These are phyloP conservation scores for Schizosaccharomyces japonicus DNA, from an alignment of 805 yeast species.

Conservation along the genomic window DNA sequence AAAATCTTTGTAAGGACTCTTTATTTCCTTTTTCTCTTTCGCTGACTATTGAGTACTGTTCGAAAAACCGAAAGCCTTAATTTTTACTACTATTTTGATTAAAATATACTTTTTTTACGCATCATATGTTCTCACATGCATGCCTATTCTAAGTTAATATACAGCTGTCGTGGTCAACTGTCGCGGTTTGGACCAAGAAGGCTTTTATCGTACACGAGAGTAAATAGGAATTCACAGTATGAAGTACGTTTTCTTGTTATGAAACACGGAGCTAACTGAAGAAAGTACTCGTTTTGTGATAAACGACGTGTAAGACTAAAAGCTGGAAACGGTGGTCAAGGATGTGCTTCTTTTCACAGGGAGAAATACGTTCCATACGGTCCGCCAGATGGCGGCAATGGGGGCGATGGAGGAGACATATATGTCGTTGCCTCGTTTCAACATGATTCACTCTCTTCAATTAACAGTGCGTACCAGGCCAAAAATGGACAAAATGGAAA, in stretches of 20 bases:
- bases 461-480: slow-evolving; percentile 43
- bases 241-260: no score
- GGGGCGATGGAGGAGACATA: slow-evolving; percentile 77
- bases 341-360: slow-evolving; percentile 61
- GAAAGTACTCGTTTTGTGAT: slow-evolving; percentile 2
- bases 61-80: not conserved
- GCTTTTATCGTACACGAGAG: no score
- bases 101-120: no score
- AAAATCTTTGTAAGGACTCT: no score
- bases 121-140: no score
- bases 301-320: slow-evolving; percentile 28
- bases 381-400: slow-evolving; percentile 98
- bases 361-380: slow-evolving; percentile 71
- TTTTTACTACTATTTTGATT: no score
- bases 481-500: slow-evolving; percentile 50
- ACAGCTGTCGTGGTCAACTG: no score
- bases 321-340: slow-evolving; percentile 79
- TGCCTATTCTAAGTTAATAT: no score
- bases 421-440: slow-evolving; percentile 65
- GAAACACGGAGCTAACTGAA: no score
- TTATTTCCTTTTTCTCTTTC: not conserved
- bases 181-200: no score
- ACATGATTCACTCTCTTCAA: no score
- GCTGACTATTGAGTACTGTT: not conserved
- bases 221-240: no score